phyloP scores from a whole-genome alignment of 495 filamentous ascomycete genomes.

The Polyplosphaeria fusca region DNA sequence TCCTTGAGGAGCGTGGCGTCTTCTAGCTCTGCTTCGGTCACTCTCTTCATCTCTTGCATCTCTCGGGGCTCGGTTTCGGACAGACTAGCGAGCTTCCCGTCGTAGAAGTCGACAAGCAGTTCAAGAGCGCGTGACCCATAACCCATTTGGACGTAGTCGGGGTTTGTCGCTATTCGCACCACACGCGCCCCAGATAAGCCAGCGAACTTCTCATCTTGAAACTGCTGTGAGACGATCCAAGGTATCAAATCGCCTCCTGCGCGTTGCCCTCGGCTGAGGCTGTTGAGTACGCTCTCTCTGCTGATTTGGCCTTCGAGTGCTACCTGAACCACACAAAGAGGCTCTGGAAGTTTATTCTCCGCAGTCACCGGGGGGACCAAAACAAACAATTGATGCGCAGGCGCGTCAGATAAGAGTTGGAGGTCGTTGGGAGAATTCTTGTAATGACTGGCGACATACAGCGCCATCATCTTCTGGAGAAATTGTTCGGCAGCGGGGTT shows the following conservation, averaged over 20 bases:
- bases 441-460: conserved; percentile 98
- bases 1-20: conserved; percentile 77
- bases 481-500: conserved; percentile 96
- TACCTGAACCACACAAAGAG: conserved; percentile 91
- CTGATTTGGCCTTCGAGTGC: conserved; percentile 94
- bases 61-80: conserved; percentile 53
- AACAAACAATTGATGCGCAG: conserved; percentile 94
- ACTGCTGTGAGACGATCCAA: conserved; percentile 97
- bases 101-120: conserved; percentile 86
- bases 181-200: conserved; percentile 87
- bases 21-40: conserved; percentile 80
- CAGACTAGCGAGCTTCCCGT: conserved; percentile 85
- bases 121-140: conserved; percentile 87
- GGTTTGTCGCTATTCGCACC: conserved; percentile 94
- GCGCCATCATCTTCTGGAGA: conserved; percentile 94
- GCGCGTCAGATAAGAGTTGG: conserved; percentile 96
- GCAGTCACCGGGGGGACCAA: conserved; percentile 85
- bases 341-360: conserved; percentile 78
- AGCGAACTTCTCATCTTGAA: conserved; percentile 96
- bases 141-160: conserved; percentile 90
- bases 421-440: conserved; percentile 98
- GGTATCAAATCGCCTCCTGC: conserved; percentile 95
- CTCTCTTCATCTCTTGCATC: conserved; percentile 65
- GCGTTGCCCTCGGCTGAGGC: conserved; percentile 81
- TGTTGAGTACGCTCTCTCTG: conserved; percentile 83